Evolutionary conservation across 495 filamentous ascomycete genomes (phyloP).

Genomic region (Podospora fimiseda): DNA sequence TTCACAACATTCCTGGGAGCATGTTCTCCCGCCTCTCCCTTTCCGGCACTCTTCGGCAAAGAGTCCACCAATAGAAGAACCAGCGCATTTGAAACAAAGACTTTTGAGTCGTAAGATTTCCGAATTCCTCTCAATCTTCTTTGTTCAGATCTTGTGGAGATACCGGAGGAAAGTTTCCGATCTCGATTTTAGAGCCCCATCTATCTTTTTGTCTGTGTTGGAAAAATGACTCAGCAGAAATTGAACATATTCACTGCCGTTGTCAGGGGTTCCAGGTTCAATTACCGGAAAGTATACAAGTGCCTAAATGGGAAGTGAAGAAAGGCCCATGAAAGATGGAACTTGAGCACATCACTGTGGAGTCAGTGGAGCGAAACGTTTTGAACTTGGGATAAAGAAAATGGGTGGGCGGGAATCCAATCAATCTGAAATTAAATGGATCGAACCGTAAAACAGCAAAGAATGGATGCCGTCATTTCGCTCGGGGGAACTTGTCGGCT

Average conservation of each 20-base stretch:
- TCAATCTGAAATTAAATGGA: slow-evolving; percentile 22
- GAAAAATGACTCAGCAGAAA: neutral
- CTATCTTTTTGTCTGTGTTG: neutral
- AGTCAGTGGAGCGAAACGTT: neutral
- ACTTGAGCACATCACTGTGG: neutral
- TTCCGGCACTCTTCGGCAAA: neutral
- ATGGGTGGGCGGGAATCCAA: neutral
- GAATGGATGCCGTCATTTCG: slow-evolving; percentile 8
- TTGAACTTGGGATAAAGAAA: neutral
- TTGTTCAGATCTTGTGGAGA: neutral
- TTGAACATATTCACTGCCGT: neutral
- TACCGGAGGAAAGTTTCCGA: neutral
- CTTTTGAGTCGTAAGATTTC: too few relatives aligned
- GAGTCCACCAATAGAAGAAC: neutral
- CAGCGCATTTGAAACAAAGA: too few relatives aligned
- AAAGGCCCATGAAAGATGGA: neutral
- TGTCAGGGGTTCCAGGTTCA: too few relatives aligned
- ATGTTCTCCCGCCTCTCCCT: too few relatives aligned
- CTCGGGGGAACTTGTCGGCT: too few relatives aligned
- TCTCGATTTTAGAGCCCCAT: neutral
- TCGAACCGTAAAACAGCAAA: slow-evolving; percentile 16
- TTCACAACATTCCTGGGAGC: too few relatives aligned
- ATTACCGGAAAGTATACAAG: too few relatives aligned
- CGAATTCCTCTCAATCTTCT: too few relatives aligned
- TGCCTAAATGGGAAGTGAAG: too few relatives aligned